These are phyloP conservation scores for Paecilomyces variotii DNA, from an alignment of 2,329 filamentous ascomycete genomes.

Conservation along the genomic window DNA sequence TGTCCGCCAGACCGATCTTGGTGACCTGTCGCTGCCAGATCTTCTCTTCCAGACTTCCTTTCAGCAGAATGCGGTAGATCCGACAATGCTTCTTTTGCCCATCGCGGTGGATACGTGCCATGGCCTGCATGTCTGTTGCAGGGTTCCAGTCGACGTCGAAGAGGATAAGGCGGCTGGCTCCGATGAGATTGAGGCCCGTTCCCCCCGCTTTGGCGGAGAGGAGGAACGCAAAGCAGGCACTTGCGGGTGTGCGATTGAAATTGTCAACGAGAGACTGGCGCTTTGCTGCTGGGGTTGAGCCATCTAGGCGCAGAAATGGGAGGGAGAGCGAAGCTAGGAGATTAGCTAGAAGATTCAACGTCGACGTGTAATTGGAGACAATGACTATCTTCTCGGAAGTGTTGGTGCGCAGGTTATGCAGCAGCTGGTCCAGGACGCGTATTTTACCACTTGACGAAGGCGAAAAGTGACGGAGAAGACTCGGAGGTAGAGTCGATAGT, in stretches of 20 bases:
- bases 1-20: constrained; percentile 62
- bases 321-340: constrained; percentile 54
- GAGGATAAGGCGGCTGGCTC: constrained; percentile 60
- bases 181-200: constrained; percentile 61
- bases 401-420: constrained; percentile 52
- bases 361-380: constrained; percentile 70
- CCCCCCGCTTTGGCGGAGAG: constrained; percentile 67
- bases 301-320: constrained; percentile 60
- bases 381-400: constrained; percentile 65
- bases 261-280: constrained; percentile 61
- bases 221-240: constrained; percentile 59
- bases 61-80: constrained; percentile 61
- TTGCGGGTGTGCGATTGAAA: constrained; percentile 55
- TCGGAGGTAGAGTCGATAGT: constrained; percentile 47
- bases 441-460: constrained; percentile 58
- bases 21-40: constrained; percentile 67
- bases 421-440: constrained; percentile 56
- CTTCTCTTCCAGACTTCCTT: constrained; percentile 64
- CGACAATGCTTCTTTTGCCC: constrained; percentile 61
- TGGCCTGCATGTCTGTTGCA: constrained; percentile 63
- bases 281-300: constrained; percentile 55
- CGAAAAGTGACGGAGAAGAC: constrained; percentile 45
- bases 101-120: constrained; percentile 66
- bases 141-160: constrained; percentile 74
- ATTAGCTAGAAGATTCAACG: constrained; percentile 57